These are phyloP conservation scores for Ampelocalamus luodianensis DNA, from an alignment of 176 grass and related monocot species.

Conservation along the genomic window DNA sequence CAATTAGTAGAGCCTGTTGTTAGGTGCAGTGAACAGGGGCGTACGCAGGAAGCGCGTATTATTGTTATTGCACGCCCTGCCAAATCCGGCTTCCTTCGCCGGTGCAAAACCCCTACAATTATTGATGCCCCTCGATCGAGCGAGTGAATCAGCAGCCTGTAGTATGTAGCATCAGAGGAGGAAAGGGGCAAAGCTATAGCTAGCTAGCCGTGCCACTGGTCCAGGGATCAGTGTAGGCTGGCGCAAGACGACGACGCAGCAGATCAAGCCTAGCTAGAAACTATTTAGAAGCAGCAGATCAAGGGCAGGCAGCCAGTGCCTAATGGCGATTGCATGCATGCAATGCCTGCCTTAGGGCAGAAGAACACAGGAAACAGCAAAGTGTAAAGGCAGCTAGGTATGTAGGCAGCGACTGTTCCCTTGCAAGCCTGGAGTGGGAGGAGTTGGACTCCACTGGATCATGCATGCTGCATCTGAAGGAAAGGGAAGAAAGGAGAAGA, in stretches of 20 bases:
- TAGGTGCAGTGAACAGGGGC: not conserved
- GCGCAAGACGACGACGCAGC: not conserved
- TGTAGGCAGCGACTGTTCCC: not conserved
- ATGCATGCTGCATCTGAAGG: not conserved
- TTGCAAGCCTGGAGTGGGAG: not conserved
- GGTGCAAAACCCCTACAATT: not conserved
- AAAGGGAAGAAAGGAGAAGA: not conserved
- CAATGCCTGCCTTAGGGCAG: not conserved
- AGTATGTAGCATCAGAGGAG: not conserved
- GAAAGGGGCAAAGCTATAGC: not conserved
- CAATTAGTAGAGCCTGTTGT: not conserved
- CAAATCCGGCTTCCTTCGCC: not conserved
- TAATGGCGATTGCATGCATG: not conserved
- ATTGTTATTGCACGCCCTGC: not conserved
- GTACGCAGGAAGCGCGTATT: not conserved
- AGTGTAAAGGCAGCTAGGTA: not conserved
- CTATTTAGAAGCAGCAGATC: not conserved
- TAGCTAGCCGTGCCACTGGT: not conserved
- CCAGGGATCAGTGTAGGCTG: not conserved
- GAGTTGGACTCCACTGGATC: not conserved
- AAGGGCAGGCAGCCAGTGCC: not conserved
- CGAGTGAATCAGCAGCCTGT: not conserved
- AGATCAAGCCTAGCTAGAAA: not conserved
- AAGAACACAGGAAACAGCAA: not conserved
- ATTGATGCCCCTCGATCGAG: not conserved